phyloP scores from a whole-genome alignment of 768 basidiomycete genomes.

The Candolleomyces efflorescens region DNA sequence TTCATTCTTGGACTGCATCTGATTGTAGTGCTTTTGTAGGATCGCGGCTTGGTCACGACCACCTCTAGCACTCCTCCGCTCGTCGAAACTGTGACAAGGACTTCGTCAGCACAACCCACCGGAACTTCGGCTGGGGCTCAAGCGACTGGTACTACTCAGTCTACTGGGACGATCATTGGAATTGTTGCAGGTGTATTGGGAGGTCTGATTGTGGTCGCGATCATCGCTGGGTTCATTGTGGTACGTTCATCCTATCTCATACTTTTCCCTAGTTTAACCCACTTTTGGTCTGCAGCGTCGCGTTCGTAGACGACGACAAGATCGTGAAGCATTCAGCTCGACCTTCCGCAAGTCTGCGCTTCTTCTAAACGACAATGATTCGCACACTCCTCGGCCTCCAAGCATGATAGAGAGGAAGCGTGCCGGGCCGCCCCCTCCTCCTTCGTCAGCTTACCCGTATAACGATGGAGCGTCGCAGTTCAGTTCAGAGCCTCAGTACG shows the following conservation, averaged over 20 bases:
- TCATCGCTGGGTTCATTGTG: conserved; percentile 4
- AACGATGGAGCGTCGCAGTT: conserved; percentile 3
- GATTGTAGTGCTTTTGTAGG: neutral
- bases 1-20: neutral
- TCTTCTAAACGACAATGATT: conserved; percentile 10
- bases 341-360: conserved; percentile 13
- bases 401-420: conserved; percentile 12
- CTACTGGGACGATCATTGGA: conserved; percentile 2
- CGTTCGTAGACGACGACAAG: neutral
- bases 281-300: neutral
- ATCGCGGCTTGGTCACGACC: too few species aligned
- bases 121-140: neutral
- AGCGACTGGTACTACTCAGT: neutral
- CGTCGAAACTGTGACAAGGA: neutral
- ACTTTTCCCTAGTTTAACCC: neutral
- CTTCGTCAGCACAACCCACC: neutral
- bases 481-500: neutral
- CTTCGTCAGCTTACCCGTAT: conserved; percentile 3
- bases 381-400: conserved; percentile 6
- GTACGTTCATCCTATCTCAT: neutral
- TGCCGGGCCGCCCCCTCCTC: neutral
- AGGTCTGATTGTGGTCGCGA: neutral
- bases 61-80: too few species aligned
- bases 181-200: conserved; percentile 4
- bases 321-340: conserved; percentile 7